Conservation (phyloP, 129 eudicot species). For the Arctium minus region DNA sequence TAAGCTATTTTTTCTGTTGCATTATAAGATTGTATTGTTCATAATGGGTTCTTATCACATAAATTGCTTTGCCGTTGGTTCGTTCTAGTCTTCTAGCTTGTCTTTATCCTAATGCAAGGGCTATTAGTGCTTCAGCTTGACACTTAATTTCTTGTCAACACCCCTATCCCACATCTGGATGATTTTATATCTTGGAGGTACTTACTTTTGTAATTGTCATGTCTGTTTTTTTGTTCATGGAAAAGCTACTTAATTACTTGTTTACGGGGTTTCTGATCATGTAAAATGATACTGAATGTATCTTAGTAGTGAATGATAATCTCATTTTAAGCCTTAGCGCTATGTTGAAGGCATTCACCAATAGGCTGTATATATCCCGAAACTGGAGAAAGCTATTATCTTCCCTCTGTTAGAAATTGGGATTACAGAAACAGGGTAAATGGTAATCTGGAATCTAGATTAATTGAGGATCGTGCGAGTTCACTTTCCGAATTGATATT, state of each 20-base stretch:
- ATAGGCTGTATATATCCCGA: background rate
- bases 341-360: background rate
- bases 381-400: background rate
- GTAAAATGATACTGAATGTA: background rate
- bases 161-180: background rate
- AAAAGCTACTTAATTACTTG: background rate
- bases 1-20: background rate
- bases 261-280: conserved; percentile 3
- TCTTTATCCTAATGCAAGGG: background rate
- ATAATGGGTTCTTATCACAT: background rate
- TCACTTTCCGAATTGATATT: no score
- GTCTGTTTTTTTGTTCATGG: background rate
- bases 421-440: no score
- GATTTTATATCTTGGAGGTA: background rate
- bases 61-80: background rate
- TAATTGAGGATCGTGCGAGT: no score
- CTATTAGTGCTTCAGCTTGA: background rate
- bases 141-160: background rate
- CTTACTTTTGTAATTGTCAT: background rate
- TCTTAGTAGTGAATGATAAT: background rate
- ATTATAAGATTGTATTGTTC: background rate
- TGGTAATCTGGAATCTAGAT: no score
- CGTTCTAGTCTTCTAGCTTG: background rate
- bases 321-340: background rate
- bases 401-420: background rate